Conservation (phyloP, 2,329 filamentous ascomycete species). For the Penicillium sp. region DNA sequence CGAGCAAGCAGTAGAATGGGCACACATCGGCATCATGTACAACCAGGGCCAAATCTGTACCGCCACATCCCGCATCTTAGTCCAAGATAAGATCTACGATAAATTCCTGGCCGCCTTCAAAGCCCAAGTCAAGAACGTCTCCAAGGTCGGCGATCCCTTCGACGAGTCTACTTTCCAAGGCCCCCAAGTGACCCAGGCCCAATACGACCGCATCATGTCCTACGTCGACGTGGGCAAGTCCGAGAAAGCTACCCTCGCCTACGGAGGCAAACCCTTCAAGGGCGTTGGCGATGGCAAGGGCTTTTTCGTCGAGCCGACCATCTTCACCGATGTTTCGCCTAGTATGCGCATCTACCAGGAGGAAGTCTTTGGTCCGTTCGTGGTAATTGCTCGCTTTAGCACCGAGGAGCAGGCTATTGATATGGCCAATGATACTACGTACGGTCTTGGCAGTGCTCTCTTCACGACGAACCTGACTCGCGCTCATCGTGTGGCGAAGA, state of each 20-base stretch:
- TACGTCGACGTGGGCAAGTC: conserved; percentile 37
- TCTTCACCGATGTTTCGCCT: conserved; percentile 39
- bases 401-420: conserved; percentile 39
- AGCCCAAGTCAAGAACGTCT: conserved; percentile 29
- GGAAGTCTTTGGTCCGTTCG: conserved; percentile 47
- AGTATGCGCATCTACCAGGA: conserved; percentile 43
- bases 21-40: conserved; percentile 57
- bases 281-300: conserved; percentile 34
- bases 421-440: conserved; percentile 43
- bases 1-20: conserved; percentile 70
- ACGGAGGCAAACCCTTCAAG: conserved; percentile 36
- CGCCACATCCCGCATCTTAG: conserved; percentile 35
- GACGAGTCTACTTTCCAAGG: conserved; percentile 33
- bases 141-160: conserved; percentile 40
- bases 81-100: conserved; percentile 30
- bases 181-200: conserved; percentile 30
- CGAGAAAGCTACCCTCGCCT: conserved; percentile 36
- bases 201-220: conserved; percentile 30
- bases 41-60: conserved; percentile 42
- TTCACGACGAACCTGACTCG: conserved; percentile 43
- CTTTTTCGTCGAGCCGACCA: conserved; percentile 29
- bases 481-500: conserved; percentile 41
- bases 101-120: conserved; percentile 27
- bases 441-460: conserved; percentile 43
- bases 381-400: conserved; percentile 39